Base-by-base conservation (phyloP, 352 stramenopile genomes). In the Pythium phragmitis region DNA sequence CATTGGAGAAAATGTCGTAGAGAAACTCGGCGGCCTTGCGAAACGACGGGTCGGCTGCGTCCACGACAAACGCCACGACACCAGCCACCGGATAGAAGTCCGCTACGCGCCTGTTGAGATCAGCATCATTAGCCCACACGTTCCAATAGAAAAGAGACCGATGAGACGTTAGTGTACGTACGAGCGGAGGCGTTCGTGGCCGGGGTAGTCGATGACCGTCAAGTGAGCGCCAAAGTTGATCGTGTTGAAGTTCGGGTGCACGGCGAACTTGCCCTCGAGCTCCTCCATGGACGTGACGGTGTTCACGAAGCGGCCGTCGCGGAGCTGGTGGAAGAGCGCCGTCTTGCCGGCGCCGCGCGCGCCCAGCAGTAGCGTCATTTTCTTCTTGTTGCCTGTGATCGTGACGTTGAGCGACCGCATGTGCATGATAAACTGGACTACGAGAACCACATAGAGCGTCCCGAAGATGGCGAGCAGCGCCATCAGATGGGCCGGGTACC, bases 261-360 rank as follows among this genome's bases (percentile, higher is more conserved):
- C 70, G 36, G 77, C 53, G 48, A 94, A 92, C 50, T 72, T 77
- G 66, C 72, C 74, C n/a, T 85, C 83, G 33, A 76, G 70, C 52
- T 91, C 79, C 60, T 92, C 89, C 87, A 96, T 96, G 50, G 87
- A 96, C 54, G 79, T 91, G 21, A 96, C 87, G 3, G 87, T 96
- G 33, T 89, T 74, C 12, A 89, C 69, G 60, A 82, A 75, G 52
- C 74, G 49, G 50, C 84, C 83, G 58, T 93, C 76, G 28, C 80
- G 79, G 30, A 96, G 72, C 50, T 82, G 74, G 64, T 96, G 84
- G 70, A 93, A 91, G 58, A 96, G 81, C 63, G 79, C 73, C 52
- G 87, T 94, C 77, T 96, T 96, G 71, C 87, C 87, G 30, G 79
- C 75, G 65, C 84, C 72, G 21, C 73, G 72, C 30, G 87, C 71